Evolutionary conservation across 805 yeast species (phyloP), one percentile per base, ranked within the genome.

Genomic region (Metschnikowia anglica): DNA sequence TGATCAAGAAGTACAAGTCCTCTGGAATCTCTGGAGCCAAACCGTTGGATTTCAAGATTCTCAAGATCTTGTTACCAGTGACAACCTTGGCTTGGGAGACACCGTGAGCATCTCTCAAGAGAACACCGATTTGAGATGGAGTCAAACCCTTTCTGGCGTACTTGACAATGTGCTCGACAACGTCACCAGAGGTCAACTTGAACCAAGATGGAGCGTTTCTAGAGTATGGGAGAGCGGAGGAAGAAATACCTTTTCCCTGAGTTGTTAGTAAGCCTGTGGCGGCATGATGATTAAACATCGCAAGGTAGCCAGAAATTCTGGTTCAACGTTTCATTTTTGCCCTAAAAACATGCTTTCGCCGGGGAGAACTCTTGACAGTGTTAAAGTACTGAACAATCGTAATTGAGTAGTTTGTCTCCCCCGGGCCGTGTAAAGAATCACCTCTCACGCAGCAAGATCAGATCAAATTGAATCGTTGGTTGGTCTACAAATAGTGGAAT

Each of bases 11-110:
- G 93, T 93, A 93, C 68, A 93, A 85, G 76, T 93, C 99, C 84
- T 93, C 99, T 77, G 99, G 99, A 70, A 93, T 86, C 80, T 93
- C 99, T 76, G 99, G 98, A 70, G 98, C 99, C 70, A 93, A 88
- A 85, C 99, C 99, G 83, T 90, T 89, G 56, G 98, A 86, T 79
- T 91, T 93, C 75, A 93, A 84, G 81, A 93, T 90, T 86, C 99
- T 90, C 76, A 93, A 85, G 68, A 93, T 85, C 88, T 93, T 93
- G 96, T 90, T 83, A 83, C 98, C 98, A 63, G 99, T 91, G 78
- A 88, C 88, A 69, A 91, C 83, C 81, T 85, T 88, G 63, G 96
- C 77, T 79, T 90, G 97, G 72, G 97, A 83, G 66, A 93, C 98
- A 79, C 99, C 99, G 82, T 93, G 98, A 65, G 98, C 93, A 80